These are phyloP conservation scores for Yamadazyma sp. DNA, from an alignment of 805 yeast species.

Conservation along the genomic window DNA sequence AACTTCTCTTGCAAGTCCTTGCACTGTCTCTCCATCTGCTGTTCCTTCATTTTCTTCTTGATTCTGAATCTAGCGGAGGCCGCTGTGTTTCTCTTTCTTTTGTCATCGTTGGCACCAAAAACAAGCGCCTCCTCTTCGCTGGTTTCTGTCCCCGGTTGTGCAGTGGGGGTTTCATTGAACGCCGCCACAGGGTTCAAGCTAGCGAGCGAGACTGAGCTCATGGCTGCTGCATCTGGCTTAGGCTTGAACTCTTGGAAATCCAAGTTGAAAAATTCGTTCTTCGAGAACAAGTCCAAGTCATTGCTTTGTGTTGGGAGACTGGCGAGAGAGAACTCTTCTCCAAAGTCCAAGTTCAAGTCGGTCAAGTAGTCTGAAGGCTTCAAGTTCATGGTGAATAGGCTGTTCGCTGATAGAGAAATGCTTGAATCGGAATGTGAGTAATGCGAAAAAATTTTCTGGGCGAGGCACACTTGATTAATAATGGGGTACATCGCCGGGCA, in stretches of 20 bases:
- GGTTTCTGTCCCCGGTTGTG: background rate
- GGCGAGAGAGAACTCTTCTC: constrained; percentile 15
- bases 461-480: background rate
- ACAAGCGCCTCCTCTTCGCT: background rate
- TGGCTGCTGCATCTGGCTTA: constrained; percentile 8
- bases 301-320: constrained; percentile 10
- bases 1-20: constrained; percentile 72
- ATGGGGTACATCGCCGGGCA: too few relatives aligned
- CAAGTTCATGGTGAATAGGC: constrained; percentile 33
- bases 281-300: constrained; percentile 41
- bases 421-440: constrained; percentile 4
- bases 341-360: constrained; percentile 41
- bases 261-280: constrained; percentile 40
- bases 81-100: constrained; percentile 85
- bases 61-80: constrained; percentile 93
- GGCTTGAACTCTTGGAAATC: too few relatives aligned
- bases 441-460: constrained; percentile 4
- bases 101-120: constrained; percentile 57
- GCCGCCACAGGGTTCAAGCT: background rate
- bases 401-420: background rate
- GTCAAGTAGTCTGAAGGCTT: constrained; percentile 43
- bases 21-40: constrained; percentile 79
- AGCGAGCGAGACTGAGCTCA: background rate
- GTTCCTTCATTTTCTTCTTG: constrained; percentile 89
- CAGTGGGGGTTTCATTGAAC: constrained; percentile 1